Evolutionary conservation across 345 rosid genomes (phyloP), one percentile per base, ranked within the genome.

Genomic region (Dimocarpus longan): DNA sequence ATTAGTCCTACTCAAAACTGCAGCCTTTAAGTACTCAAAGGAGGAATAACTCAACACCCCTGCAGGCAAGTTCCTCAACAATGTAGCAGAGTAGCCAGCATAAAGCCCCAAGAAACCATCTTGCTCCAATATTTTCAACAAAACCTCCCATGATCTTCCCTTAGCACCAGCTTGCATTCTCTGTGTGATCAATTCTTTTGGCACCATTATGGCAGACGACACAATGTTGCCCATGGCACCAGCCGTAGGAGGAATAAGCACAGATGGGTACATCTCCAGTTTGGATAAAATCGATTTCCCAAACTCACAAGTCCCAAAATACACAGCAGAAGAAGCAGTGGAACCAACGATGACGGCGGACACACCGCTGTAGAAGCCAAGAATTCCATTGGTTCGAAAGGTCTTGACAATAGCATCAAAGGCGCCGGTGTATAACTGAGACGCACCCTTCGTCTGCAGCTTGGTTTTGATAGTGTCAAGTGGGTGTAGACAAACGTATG

Each of bases 161-260:
- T 88, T 86, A 1, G 93, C 96, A 52, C 96, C 96, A 10, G 93
- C 97, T 72, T 95, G 99, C 97, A 95, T 92, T 79, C 95, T 84
- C 82, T 93, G 98, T 0, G 96, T 93, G 46, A 95, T 95, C 78
- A 95, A 85, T 74, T 95, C 99, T 77, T 92, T 93, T 0, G 98
- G 98, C 56, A 95, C 97, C 99, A 91, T 95, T 44, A 95, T 93
- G 2, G 96, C 97, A 0, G 99, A 95, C 0, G 98, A 95, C 70
- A 91, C 93, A 44, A 95, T 86, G 71, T 93, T 95, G 8, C 99
- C 98, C 98, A 95, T 93, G 1, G 97, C 99, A 13, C 99, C 99
- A 11, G 96, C 98, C 10, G 96, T 92, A 10, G 99, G 99, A 65
- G 98, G 99, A 74, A 93, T 88, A 2, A 95, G 90, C 70, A 95